These are phyloP conservation scores for Trichoderma hamatum DNA, from an alignment of 2,329 filamentous ascomycete species.

Conservation along the genomic window DNA sequence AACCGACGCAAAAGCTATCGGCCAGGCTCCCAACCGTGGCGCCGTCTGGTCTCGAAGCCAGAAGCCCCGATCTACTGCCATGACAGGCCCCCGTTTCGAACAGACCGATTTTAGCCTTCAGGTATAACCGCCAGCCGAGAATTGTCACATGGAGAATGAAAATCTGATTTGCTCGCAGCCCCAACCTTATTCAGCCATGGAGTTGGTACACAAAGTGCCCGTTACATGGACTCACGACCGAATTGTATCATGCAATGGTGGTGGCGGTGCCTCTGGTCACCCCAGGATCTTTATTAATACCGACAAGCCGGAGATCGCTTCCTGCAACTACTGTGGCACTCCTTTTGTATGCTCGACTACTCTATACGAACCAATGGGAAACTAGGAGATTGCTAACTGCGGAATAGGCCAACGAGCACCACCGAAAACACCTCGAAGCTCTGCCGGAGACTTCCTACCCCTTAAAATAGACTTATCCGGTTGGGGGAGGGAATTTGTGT, in stretches of 20 bases:
- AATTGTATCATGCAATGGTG: slow-evolving; percentile 86
- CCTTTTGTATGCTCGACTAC: slow-evolving; percentile 73
- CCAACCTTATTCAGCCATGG: slow-evolving; percentile 85
- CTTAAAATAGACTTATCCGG: slow-evolving; percentile 54
- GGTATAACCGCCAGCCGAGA: slow-evolving; percentile 56
- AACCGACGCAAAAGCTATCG: slow-evolving; percentile 50
- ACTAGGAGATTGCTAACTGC: slow-evolving; percentile 19
- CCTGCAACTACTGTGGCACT: slow-evolving; percentile 89
- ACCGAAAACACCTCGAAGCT: slow-evolving; percentile 82
- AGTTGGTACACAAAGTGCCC: slow-evolving; percentile 93
- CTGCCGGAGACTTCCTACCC: slow-evolving; percentile 81
- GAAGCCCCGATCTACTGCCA: slow-evolving; percentile 76
- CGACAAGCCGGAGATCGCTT: slow-evolving; percentile 91
- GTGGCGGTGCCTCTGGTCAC: slow-evolving; percentile 86
- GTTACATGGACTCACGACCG: slow-evolving; percentile 87
- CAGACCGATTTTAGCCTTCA: slow-evolving; percentile 92
- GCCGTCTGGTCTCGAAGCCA: slow-evolving; percentile 86
- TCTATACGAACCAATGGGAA: not conserved
- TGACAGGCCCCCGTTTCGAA: slow-evolving; percentile 94
- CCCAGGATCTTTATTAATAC: slow-evolving; percentile 96
- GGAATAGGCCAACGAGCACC: slow-evolving; percentile 81
- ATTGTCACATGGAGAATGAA: not conserved
- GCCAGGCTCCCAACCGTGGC: slow-evolving; percentile 85
- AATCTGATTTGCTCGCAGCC: slow-evolving; percentile 60
- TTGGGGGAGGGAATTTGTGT: slow-evolving; percentile 8